Evolutionary conservation across 2,329 filamentous ascomycete genomes (phyloP).

Genomic region (Trichoderma koningiopsis): DNA sequence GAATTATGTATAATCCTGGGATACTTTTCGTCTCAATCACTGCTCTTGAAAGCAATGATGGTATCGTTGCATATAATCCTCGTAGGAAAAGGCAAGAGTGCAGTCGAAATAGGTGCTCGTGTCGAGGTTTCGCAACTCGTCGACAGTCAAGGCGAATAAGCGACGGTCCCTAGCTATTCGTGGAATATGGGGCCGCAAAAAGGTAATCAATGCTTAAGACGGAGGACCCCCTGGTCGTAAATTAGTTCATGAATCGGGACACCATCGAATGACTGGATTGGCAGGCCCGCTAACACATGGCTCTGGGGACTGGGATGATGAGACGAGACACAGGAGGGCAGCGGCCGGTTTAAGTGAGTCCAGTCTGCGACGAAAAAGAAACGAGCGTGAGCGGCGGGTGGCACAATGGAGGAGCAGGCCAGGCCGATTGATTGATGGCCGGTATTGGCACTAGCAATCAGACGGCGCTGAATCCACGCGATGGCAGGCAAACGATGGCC

Average conservation of each 20-base stretch:
- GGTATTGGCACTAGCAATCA: conserved; percentile 11
- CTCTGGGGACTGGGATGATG: conserved; percentile 10
- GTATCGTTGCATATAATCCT: neutral
- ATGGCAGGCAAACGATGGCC: neutral
- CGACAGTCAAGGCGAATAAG: conserved; percentile 5
- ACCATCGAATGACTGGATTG: conserved; percentile 21
- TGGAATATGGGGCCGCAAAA: conserved; percentile 17
- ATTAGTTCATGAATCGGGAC: conserved; percentile 23
- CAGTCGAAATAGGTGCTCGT: neutral
- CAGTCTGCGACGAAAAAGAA: conserved; percentile 10
- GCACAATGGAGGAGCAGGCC: neutral
- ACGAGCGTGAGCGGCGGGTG: conserved; percentile 3
- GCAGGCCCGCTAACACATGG: conserved; percentile 26
- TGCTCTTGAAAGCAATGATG: neutral
- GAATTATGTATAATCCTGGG: neutral
- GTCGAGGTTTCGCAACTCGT: conserved; percentile 14
- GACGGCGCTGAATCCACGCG: neutral
- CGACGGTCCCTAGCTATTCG: conserved; percentile 17
- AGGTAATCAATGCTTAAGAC: conserved; percentile 21
- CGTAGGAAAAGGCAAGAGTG: neutral
- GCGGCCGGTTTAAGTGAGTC: conserved; percentile 2
- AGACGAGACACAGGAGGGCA: conserved; percentile 18
- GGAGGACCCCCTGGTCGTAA: conserved; percentile 18
- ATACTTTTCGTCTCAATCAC: neutral
- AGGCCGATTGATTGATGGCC: neutral